Base-by-base conservation (phyloP, 202 grass and related monocot genomes). In the Bolboschoenoplectus hybrid region DNA sequence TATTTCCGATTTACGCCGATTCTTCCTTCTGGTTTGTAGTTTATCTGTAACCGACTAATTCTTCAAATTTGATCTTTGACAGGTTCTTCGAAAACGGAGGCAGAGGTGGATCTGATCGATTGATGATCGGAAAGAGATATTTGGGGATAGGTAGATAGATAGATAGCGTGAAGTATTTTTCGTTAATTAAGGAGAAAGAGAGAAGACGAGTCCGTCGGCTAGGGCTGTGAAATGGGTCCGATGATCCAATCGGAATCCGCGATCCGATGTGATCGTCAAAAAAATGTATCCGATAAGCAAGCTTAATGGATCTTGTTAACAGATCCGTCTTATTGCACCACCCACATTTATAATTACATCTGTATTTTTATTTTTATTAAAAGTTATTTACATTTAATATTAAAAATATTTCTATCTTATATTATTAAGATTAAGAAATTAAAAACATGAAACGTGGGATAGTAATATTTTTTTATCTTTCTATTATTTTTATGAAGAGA, bases 121-220 rank as follows among this genome's bases (percentile, higher is more conserved):
- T 1, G 40, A 70, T 50, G 44, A 74, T 74, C 70, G 44, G 44
- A 50, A 74, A 26, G 44, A 32, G 67, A 70, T 44, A 74, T 74
- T 74, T 74, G 70, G 70, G 70, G 68, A 72, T 14, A 14, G 53
- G 14, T 16, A 26, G 26, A 26, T 26, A 26, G 26, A 26, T 26
- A 26, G 56, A 58, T 74, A 74, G 44, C 44, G 70, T 74, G 41
- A 74, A 74, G 9, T 49, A 9, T 32, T 32, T 74, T 74, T 50
- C 44, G 70, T 50, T 47, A 74, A 74, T 50, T 74, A 50, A 74
- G 70, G 70, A 41, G 12, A 68, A 7, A 3, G 43, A 38, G 38
- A 38, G 69, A 73, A 50, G 45, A 49, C 45, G 69, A 73, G 69
- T 44, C n/a, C 43, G 69, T 47, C 69, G 69, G 43, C 69, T 73